These are phyloP conservation scores for Dendrobium officinale DNA, from an alignment of 106 monocot genomes.

Conservation along the genomic window DNA sequence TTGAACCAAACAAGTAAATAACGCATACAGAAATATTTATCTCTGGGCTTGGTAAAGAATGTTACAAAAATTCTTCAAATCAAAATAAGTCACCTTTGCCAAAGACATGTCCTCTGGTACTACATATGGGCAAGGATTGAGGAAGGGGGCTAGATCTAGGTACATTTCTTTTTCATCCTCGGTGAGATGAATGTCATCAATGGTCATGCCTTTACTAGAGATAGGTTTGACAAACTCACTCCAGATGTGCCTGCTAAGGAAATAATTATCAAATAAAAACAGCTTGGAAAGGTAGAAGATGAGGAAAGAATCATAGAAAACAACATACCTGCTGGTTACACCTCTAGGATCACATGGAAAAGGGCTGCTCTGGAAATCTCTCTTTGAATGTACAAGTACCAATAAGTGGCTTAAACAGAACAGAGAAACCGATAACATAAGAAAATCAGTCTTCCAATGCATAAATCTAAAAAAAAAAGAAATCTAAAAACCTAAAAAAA, in stretches of 20 bases:
- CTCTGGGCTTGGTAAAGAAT: background rate
- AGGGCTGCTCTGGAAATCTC: constrained; percentile 80
- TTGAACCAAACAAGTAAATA: constrained; percentile 1
- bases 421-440: background rate
- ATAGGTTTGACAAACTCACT: constrained; percentile 69
- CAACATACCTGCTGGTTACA: constrained; percentile 52
- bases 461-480: background rate
- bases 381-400: constrained; percentile 87
- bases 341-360: constrained; percentile 73
- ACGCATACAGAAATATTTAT: background rate
- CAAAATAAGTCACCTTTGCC: constrained; percentile 59
- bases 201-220: constrained; percentile 64
- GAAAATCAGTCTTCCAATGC: background rate
- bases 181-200: constrained; percentile 72
- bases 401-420: constrained; percentile 63
- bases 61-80: background rate
- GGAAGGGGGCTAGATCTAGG: constrained; percentile 94
- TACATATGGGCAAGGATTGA: constrained; percentile 90
- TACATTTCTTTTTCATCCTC: constrained; percentile 79
- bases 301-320: background rate
- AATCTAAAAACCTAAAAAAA: background rate
- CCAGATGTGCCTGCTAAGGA: constrained; percentile 33
- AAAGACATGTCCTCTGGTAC: constrained; percentile 98
- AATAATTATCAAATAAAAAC: background rate
- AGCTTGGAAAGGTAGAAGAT: constrained; percentile 1